Conservation (phyloP, 495 filamentous ascomycete species). For the Annulohypoxylon nitens region DNA sequence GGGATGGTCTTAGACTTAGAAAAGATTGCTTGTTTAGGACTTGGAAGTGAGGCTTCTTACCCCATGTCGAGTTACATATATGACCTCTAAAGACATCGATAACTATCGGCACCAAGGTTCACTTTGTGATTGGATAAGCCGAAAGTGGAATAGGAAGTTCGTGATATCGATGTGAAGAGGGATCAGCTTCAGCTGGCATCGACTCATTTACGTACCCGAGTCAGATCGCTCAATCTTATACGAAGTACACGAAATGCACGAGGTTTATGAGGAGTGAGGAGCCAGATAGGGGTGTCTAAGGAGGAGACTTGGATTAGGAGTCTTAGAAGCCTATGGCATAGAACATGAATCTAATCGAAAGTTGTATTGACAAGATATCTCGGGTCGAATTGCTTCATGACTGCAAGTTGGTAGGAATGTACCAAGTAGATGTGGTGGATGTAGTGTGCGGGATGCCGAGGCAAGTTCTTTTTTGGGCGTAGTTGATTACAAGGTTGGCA, state of each 20-base stretch:
- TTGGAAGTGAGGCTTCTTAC: slow-evolving; percentile 65
- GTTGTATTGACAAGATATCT: no score
- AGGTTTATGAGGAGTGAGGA: background rate
- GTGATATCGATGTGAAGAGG: slow-evolving; percentile 3
- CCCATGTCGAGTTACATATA: slow-evolving; percentile 88
- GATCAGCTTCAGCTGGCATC: background rate
- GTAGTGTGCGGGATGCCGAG: slow-evolving; percentile 1
- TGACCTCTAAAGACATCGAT: slow-evolving; percentile 73
- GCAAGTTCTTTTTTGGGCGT: background rate
- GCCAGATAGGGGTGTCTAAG: no score
- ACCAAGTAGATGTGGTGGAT: background rate
- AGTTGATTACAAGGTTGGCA: background rate
- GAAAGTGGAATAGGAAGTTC: background rate
- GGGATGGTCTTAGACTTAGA: slow-evolving; percentile 16
- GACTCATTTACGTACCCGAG: background rate
- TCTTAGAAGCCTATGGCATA: background rate
- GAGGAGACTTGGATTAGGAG: background rate
- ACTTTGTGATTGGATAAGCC: background rate
- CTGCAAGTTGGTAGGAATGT: background rate
- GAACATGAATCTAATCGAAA: background rate
- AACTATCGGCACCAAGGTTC: slow-evolving; percentile 25
- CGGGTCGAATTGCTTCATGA: background rate
- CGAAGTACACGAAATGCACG: slow-evolving; percentile 3
- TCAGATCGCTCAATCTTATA: background rate
- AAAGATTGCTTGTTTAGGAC: slow-evolving; percentile 6